Conservation (phyloP, 1,139 yeast genomes). For the Zygosaccharomyces sapae region DNA sequence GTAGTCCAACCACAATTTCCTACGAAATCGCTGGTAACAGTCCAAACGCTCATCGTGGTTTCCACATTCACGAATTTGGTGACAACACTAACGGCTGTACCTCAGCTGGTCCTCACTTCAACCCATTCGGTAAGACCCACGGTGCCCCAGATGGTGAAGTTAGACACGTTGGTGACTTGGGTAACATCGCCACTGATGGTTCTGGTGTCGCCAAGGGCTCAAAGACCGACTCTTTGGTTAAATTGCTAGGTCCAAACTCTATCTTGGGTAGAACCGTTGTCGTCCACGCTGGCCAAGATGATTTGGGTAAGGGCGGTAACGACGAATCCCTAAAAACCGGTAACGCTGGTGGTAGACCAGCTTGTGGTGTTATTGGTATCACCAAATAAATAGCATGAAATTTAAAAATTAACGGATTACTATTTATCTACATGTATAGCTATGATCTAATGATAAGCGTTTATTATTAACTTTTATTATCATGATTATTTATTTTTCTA, state of each 20-base stretch:
- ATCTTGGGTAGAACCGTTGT: slow-evolving; percentile 94
- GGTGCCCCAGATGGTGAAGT: slow-evolving; percentile 89
- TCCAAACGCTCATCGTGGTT: slow-evolving; percentile 86
- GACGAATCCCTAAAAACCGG: slow-evolving; percentile 95
- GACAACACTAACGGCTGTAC: slow-evolving; percentile 99
- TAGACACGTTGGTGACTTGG: slow-evolving; percentile 97
- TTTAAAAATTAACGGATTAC: not conserved
- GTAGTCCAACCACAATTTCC: slow-evolving; percentile 75
- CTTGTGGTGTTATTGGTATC: slow-evolving; percentile 97
- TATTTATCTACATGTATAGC: not conserved
- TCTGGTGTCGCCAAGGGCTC: slow-evolving; percentile 87
- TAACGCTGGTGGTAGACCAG: slow-evolving; percentile 98
- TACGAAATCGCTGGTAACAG: slow-evolving; percentile 88
- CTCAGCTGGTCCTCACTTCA: slow-evolving; percentile 98
- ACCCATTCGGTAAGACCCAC: slow-evolving; percentile 86
- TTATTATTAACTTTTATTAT: not conserved
- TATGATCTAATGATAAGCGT: slow-evolving; percentile 4
- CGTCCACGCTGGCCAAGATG: slow-evolving; percentile 91
- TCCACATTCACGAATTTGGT: slow-evolving; percentile 97
- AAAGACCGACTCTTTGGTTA: slow-evolving; percentile 69
- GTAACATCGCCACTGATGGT: slow-evolving; percentile 85
- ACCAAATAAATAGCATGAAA: slow-evolving; percentile 38
- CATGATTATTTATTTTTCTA: not conserved
- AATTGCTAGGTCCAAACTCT: slow-evolving; percentile 80
- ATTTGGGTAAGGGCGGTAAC: slow-evolving; percentile 93